Evolutionary conservation across 2,329 filamentous ascomycete genomes (phyloP).

Genomic region (Penicillium expansum): DNA sequence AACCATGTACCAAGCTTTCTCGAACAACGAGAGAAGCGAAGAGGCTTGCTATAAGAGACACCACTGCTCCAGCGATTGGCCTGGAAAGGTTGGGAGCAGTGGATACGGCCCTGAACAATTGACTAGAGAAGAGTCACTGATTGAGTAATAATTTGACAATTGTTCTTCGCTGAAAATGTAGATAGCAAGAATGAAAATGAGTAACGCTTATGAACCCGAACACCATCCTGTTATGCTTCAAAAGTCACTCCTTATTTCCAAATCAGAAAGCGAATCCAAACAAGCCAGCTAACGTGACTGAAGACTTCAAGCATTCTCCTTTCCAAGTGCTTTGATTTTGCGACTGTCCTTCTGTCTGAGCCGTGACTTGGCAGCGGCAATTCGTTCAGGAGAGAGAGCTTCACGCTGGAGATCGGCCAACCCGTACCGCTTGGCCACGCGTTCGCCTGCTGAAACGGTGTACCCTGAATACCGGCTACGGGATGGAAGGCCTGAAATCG

Average conservation of each 20-base stretch:
- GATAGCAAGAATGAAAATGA: background rate
- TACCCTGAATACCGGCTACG: conserved; percentile 16
- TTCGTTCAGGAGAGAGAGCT: conserved; percentile 32
- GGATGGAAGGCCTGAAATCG: conserved; percentile 23
- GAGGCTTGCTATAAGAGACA: background rate
- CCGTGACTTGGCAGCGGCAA: conserved; percentile 36
- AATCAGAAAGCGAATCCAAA: background rate
- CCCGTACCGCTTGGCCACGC: conserved; percentile 22
- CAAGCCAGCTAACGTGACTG: background rate
- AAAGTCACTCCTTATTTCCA: conserved; percentile 3
- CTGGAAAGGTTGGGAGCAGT: background rate
- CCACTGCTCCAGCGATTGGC: background rate
- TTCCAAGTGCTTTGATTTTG: conserved; percentile 30
- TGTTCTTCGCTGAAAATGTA: conserved; percentile 1
- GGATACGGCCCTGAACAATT: background rate
- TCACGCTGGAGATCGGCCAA: conserved; percentile 25
- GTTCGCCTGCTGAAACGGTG: conserved; percentile 23
- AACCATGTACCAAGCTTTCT: background rate
- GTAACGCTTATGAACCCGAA: background rate
- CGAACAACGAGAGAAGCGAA: background rate
- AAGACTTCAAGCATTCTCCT: conserved; percentile 28
- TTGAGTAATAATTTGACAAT: background rate
- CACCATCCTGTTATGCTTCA: background rate
- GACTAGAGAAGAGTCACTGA: background rate
- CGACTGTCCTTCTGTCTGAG: conserved; percentile 31